Evolutionary conservation across 2,329 filamentous ascomycete species (phyloP).

Genomic region (Colletotrichum echinochloae): DNA sequence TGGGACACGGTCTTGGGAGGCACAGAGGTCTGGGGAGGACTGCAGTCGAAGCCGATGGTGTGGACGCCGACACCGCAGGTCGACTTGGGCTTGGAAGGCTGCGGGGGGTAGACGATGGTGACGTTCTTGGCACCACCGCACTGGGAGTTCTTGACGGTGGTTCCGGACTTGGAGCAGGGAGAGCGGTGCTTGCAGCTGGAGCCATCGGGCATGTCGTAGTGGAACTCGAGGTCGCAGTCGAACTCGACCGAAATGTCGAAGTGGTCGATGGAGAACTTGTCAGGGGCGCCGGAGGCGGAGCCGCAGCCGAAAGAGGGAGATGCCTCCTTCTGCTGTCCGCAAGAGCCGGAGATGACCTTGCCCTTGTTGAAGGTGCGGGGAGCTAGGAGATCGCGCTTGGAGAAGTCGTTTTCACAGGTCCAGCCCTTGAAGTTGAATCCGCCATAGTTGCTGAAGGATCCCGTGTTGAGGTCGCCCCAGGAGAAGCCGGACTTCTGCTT

Average conservation of each 20-base stretch:
- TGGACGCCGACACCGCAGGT: constrained; percentile 80
- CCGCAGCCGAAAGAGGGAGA: constrained; percentile 71
- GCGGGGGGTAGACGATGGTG: constrained; percentile 72
- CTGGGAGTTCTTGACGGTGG: constrained; percentile 83
- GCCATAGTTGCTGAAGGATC: constrained; percentile 73
- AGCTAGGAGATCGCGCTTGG: constrained; percentile 68
- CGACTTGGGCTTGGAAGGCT: constrained; percentile 66
- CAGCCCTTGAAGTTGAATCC: constrained; percentile 82
- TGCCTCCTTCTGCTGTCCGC: constrained; percentile 56
- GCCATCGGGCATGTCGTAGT: constrained; percentile 88
- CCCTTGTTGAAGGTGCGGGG: constrained; percentile 62
- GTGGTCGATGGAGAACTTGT: constrained; percentile 79
- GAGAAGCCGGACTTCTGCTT: constrained; percentile 77
- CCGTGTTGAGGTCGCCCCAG: constrained; percentile 73
- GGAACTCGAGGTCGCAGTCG: constrained; percentile 84
- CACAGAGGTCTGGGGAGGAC: constrained; percentile 41
- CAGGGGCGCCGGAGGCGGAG: constrained; percentile 51
- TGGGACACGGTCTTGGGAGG: constrained; percentile 36
- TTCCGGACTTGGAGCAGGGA: constrained; percentile 75
- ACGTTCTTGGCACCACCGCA: constrained; percentile 92
- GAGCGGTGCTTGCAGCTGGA: constrained; percentile 83
- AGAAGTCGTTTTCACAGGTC: constrained; percentile 70
- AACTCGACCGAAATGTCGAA: constrained; percentile 81
- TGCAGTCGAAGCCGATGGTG: constrained; percentile 81
- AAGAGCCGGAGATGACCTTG: constrained; percentile 72